Conservation (phyloP, 257 asterid genomes). For the Nicotiana sylvestris region DNA sequence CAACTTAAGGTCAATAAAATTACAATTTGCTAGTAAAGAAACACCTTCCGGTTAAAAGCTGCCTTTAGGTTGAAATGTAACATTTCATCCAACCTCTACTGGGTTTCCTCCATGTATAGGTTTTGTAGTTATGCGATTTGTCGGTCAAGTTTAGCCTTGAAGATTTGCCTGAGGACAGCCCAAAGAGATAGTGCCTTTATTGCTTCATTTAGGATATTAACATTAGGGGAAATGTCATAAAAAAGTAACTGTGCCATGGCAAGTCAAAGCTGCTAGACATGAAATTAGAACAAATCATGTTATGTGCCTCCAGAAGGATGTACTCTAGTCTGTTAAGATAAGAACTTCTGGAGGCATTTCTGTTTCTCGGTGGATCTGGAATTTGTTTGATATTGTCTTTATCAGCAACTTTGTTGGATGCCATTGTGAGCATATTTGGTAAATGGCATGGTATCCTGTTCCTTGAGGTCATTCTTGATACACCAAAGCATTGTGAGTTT, state of each 20-base stretch:
- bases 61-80: not conserved
- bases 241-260: not conserved
- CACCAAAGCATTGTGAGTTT: not conserved
- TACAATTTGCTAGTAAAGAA: not conserved
- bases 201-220: not conserved
- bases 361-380: not conserved
- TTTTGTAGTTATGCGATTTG: not conserved
- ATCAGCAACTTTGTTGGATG: not conserved
- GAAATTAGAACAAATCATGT: not conserved
- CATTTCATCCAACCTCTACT: not conserved
- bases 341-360: not conserved
- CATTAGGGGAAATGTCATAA: not conserved
- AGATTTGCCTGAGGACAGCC: not conserved
- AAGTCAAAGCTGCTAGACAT: not conserved
- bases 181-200: not conserved
- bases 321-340: not conserved
- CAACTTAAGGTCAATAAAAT: not conserved
- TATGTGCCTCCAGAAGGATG: not conserved
- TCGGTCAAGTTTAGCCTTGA: constrained; percentile 1
- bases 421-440: not conserved
- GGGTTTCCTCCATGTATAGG: not conserved
- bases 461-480: not conserved
- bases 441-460: not conserved
- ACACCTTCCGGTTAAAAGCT: not conserved
- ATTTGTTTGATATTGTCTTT: not conserved